Conservation (phyloP, 768 basidiomycete species). For the Brasilioporus rufonigricans region DNA sequence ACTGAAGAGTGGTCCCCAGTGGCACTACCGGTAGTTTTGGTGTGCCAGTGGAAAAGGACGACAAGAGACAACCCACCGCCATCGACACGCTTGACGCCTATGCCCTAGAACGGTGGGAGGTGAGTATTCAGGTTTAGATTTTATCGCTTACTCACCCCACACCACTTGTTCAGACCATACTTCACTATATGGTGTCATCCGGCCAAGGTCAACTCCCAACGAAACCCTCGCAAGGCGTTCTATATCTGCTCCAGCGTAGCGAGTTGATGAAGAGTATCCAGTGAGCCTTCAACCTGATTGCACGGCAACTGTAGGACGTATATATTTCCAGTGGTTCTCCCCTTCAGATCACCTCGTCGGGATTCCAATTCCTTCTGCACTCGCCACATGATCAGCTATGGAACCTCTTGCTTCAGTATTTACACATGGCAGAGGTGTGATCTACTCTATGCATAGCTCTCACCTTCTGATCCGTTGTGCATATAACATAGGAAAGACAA, state of each 20-base stretch:
- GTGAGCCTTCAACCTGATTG: conserved; percentile 39
- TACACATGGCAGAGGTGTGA: conserved; percentile 78
- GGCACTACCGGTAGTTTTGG: conserved; percentile 84
- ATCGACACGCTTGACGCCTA: conserved; percentile 72
- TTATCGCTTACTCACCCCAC: not conserved
- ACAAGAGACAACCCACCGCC: conserved; percentile 51
- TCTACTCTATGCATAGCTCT: not conserved
- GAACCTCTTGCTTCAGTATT: conserved; percentile 89
- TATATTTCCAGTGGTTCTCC: conserved; percentile 44
- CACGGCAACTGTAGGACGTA: not conserved
- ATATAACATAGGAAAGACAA: conserved; percentile 61
- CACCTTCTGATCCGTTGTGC: conserved; percentile 14
- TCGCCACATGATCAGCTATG: conserved; percentile 94
- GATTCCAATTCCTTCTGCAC: conserved; percentile 95
- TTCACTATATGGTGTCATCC: conserved; percentile 98
- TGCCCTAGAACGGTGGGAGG: conserved; percentile 91
- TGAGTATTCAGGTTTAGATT: conserved; percentile 29
- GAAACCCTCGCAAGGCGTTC: conserved; percentile 78
- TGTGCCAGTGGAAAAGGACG: conserved; percentile 64
- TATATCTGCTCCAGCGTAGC: conserved; percentile 79
- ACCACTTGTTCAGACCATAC: conserved; percentile 64
- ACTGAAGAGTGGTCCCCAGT: conserved; percentile 36
- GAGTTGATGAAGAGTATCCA: conserved; percentile 78
- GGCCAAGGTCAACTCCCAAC: conserved; percentile 72
- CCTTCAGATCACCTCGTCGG: conserved; percentile 85